Evolutionary conservation across 2,329 filamentous ascomycete species (phyloP), one percentile per base, ranked within the genome.

Genomic region (Paraconiothyrium brasiliense): DNA sequence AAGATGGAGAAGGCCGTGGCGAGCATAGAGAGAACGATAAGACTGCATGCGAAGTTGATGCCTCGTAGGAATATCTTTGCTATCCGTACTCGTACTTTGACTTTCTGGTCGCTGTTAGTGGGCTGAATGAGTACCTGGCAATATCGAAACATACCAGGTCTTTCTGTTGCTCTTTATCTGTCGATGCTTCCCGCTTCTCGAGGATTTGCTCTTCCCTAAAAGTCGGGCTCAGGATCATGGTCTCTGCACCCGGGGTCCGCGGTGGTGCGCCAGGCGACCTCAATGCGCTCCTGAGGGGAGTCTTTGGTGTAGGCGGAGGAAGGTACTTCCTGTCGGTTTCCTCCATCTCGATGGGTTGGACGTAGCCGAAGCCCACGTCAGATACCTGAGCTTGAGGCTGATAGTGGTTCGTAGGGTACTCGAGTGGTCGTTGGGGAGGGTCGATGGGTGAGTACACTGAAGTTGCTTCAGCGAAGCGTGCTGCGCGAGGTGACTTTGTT

Each of bases 61-160:
- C 93, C 91, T 67, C 95, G 91, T n/a, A 99, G 89, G 65, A 97
- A 88, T 71, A 98, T 90, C 84, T 99, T 99, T 70, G 94, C 95
- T 80, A 98, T 85, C 50, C 95, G 89, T 37, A 98, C 94, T 69
- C 93, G 89, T 39, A 90, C 90, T 83, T 97, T 98, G 78, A 97
- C 88, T 90, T 92, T 96, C 94, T 97, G 76, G 50, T 61, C 4
- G 77, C 73, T 65, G 78, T 84, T 78, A 84, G 76, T 47, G 54
- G 27, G 52, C 7, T 32, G 16, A 4, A 34, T 6, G 14, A 27
- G 34, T 6, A 20, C 10, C n/a, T 10, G 34, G 16, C 13, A 48
- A 30, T 5, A 14, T 5, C n/a, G 27, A 46, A 43, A 85, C 92
- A 79, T 88, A 97, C 94, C 78, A 97, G 75, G 78, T 98, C 94